Base-by-base conservation (phyloP, 1,284 basidiomycete genomes). In the Phellinidium pouzarii region DNA sequence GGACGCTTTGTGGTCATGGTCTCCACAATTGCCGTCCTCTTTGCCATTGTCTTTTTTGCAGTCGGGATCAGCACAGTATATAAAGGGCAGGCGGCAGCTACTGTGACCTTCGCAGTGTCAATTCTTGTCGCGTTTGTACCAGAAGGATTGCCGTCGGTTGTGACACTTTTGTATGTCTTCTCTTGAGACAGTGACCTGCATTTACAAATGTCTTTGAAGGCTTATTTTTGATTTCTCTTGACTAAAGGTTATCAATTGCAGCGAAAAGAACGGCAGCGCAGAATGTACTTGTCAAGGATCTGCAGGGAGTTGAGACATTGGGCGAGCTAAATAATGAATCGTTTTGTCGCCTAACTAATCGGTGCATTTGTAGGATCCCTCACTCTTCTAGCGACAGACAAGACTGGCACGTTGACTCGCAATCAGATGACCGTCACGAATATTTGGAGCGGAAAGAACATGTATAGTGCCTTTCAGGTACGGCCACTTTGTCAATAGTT, bases 341-440 rank as follows among this genome's bases (percentile, higher is more conserved):
- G 11, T 14, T 14, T 34, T 2, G 3, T 34, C 31, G 6, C 31
- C 31, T 34, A 34, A 3, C 31, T 34, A 7, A 34, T 53, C 19
- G 59, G 38, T 57, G 27, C 23, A 55, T 50, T 51, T 57, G n/a
- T 45, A 59, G 56, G 55, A 38, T 61, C 60, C 76, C 65, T 84
- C 46, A 84, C 82, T 0, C 71, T 86, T 20, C 68, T 87, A 19
- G 82, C 82, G 17, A 85, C 84, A 3, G 84, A 87, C 64, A 87
- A 87, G 67, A 88, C 84, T 1, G 85, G 84, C 7, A 88, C 85
- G 7, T 67, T 88, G 45, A 88, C 85, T 9, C 68, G 79, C 44
- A 87, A 87, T 64, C 80, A 84, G 61, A 86, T 86, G 83, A 82
- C 82, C 6, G 82, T 80, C 3, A 78, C 80, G 5, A 83, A 83